A percentile compares a stretch with the other conserved stretches of the same genome.
Conservation (phyloP, 2,329 filamentous ascomycete genomes). For the Apiospora sp. region DNA sequence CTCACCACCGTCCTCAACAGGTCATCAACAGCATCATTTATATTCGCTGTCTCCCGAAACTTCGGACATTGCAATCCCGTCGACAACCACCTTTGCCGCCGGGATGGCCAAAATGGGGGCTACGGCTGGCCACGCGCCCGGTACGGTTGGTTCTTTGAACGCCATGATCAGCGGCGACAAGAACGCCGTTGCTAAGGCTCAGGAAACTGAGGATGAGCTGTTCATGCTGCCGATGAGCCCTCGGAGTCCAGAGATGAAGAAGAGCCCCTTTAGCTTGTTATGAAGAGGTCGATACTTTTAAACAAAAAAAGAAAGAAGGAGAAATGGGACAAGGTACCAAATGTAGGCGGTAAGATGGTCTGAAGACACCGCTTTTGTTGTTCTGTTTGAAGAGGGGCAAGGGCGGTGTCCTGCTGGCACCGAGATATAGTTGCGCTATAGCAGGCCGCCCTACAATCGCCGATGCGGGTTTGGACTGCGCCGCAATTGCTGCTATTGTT, state of each 20-base stretch:
- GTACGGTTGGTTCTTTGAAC: constrained; percentile 46
- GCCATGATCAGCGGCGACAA: constrained; percentile 48
- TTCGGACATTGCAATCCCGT: constrained; percentile 26
- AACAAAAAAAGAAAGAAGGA: neutral
- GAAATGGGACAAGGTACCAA: neutral
- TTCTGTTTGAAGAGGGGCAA: neutral
- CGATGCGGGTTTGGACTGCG: neutral
- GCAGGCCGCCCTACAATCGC: neutral
- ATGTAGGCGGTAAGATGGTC: neutral
- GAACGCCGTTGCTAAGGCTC: constrained; percentile 42
- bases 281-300: constrained; percentile 27
- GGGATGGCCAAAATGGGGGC: constrained; percentile 1
- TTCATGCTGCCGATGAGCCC: constrained; percentile 90
- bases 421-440: neutral
- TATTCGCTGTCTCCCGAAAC: constrained; percentile 28
- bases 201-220: constrained; percentile 77
- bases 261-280: constrained; percentile 77
- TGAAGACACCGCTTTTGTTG: neutral
- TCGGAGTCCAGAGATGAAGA: constrained; percentile 83
- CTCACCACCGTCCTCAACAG: constrained; percentile 28
- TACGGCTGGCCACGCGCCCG: neutral
- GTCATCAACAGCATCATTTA: constrained; percentile 27
- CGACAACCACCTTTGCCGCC: constrained; percentile 23
- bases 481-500: neutral
- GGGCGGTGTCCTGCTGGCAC: neutral